phyloP scores from a whole-genome alignment of 257 asterid genomes.

The Cordia subcordata region DNA sequence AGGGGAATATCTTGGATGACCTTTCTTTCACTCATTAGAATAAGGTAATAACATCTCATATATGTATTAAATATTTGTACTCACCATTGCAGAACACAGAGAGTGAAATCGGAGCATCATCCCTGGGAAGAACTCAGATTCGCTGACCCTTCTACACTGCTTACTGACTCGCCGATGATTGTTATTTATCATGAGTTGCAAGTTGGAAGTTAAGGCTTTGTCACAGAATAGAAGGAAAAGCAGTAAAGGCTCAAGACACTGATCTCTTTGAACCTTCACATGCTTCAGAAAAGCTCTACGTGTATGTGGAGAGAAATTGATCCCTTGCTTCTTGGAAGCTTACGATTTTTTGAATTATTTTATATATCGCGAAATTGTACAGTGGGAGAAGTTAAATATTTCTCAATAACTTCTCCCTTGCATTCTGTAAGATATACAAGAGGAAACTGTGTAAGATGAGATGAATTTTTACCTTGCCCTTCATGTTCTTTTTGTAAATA shows the following conservation, averaged over 20 bases:
- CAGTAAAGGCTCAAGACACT: background rate
- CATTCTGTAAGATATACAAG: slow-evolving; percentile 24
- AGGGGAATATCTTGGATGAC: background rate
- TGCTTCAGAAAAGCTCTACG: background rate
- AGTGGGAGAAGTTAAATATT: slow-evolving; percentile 42
- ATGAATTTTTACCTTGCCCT: background rate
- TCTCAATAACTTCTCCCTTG: slow-evolving; percentile 38
- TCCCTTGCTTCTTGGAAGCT: slow-evolving; percentile 11
- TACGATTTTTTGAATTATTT: slow-evolving; percentile 9
- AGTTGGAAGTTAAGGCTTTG: background rate
- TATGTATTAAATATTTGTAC: background rate
- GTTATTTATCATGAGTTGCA: slow-evolving; percentile 2
- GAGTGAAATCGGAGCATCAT: slow-evolving; percentile 87
- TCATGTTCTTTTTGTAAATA: slow-evolving; percentile 5
- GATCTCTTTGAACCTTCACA: background rate
- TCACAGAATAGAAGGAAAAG: background rate
- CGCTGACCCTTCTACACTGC: slow-evolving; percentile 37
- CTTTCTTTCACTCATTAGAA: background rate
- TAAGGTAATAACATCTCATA: slow-evolving; percentile 10
- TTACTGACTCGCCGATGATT: background rate
- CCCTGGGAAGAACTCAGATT: slow-evolving; percentile 83
- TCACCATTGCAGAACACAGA: slow-evolving; percentile 59
- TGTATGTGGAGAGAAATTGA: slow-evolving; percentile 2
- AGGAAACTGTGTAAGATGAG: slow-evolving; percentile 6
- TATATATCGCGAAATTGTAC: slow-evolving; percentile 21